Evolutionary conservation across 305 asterid genomes (phyloP).

Genomic region (Fraxinus latifolia): DNA sequence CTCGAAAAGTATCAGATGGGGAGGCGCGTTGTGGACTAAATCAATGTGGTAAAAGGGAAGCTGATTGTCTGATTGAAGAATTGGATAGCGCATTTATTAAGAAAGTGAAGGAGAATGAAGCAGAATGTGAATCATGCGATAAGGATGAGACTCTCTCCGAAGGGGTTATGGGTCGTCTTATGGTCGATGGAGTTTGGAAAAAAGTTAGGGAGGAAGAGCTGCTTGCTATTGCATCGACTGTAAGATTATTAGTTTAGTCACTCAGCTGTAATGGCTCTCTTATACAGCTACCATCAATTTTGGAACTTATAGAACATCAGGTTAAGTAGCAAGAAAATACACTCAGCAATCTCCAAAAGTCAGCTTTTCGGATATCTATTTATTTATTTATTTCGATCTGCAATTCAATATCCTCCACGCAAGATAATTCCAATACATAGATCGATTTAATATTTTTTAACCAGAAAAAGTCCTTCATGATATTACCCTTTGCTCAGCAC

Average conservation of each 20-base stretch:
- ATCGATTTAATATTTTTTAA: too few species aligned
- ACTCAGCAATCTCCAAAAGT: not conserved
- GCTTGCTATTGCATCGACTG: conserved; percentile 49
- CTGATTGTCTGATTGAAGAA: conserved; percentile 33
- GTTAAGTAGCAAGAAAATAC: not conserved
- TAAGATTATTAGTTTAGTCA: conserved; percentile 45
- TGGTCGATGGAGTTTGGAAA: conserved; percentile 71
- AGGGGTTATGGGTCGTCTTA: conserved; percentile 45
- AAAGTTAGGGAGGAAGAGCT: conserved; percentile 52
- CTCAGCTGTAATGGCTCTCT: not conserved
- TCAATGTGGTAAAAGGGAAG: conserved; percentile 50
- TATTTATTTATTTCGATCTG: not conserved
- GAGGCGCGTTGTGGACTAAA: conserved; percentile 22
- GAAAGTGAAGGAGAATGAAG: conserved; percentile 32
- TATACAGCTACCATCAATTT: not conserved
- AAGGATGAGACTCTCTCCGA: conserved; percentile 16
- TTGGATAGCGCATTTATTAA: conserved; percentile 28
- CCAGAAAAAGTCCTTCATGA: too few species aligned
- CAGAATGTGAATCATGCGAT: conserved; percentile 16
- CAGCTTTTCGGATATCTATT: not conserved
- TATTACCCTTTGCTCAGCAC: too few species aligned
- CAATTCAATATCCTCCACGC: too few species aligned
- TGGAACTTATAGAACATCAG: not conserved
- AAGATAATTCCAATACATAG: too few species aligned
- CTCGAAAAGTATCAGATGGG: conserved; percentile 14